A percentile compares a stretch with the other conserved stretches of the same genome.
Conservation (phyloP, 192 early-diverging fungal genomes). For the Rhizoclosmatium sp. region DNA sequence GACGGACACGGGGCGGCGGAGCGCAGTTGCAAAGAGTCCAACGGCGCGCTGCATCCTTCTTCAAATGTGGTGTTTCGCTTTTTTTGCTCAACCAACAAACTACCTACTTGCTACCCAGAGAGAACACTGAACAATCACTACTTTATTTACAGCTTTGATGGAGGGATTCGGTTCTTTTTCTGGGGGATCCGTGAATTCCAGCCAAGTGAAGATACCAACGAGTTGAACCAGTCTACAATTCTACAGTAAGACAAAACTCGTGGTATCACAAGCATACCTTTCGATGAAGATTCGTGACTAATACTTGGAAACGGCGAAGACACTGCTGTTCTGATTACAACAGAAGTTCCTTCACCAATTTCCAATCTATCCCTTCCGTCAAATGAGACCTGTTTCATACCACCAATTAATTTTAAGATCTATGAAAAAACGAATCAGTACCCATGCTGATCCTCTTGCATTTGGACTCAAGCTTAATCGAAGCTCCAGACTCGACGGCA, state of each 20-base stretch:
- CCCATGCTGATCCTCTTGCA: slow-evolving; percentile 91
- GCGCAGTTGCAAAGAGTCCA: neutral
- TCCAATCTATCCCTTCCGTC: slow-evolving; percentile 94
- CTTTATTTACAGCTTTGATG: slow-evolving; percentile 2
- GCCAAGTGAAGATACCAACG: slow-evolving; percentile 80
- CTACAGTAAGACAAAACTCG: neutral
- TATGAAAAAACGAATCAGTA: slow-evolving; percentile 43
- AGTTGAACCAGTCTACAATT: slow-evolving; percentile 88
- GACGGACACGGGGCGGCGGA: neutral
- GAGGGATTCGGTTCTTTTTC: slow-evolving; percentile 52
- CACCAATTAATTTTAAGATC: neutral
- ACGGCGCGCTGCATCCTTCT: neutral
- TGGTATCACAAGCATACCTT: neutral
- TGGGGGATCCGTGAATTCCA: slow-evolving; percentile 96
- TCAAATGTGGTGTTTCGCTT: neutral
- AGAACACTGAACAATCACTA: neutral
- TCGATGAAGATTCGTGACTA: slow-evolving; percentile 56
- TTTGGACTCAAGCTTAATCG: slow-evolving; percentile 78
- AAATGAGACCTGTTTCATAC: slow-evolving; percentile 62
- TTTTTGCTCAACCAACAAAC: neutral
- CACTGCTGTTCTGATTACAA: slow-evolving; percentile 76
- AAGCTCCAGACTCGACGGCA: slow-evolving; percentile 93
- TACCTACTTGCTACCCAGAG: neutral
- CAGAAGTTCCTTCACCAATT: slow-evolving; percentile 85
- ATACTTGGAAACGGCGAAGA: slow-evolving; percentile 90